Base-by-base conservation (phyloP, 371 early-diverging fungal genomes). In the Actinomortierella wolfii region DNA sequence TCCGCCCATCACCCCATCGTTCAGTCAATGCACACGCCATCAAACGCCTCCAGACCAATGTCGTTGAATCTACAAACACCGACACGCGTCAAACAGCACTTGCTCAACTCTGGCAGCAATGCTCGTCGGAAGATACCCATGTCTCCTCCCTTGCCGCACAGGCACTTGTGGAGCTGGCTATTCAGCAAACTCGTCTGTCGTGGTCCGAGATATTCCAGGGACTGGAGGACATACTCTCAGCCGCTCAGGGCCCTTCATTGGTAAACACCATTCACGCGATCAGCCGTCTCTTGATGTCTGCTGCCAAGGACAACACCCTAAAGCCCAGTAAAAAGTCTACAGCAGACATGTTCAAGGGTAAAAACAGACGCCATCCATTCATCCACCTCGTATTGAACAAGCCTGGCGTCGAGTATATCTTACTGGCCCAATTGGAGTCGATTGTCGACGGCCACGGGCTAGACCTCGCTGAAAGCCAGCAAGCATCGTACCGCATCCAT, bases 331-430 rank as follows among this genome's bases (percentile, higher is more conserved):
- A 20, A 34, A 13, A n/a, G 1, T 26, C 56, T 15, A 44, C 57
- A 39, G 56, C 47, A 24, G 17, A 47, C 42, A 54, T 59, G n/a
- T 71, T 65, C 51, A 51, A 40, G 2, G 41, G 40, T 52, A 71
- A 71, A 49, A 71, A 71, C 34, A 61, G 62, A 15, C 61, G 73
- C 39, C 73, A 71, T 21, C 73, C 73, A 14, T 65, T 61, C n/a
- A 61, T 71, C 39, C 48, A 62, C 13, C 49, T 71, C 24, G 42
- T 71, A 18, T 29, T 53, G 2, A 53, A 59, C 20, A 61, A 71
- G 24, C 18, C 58, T 1, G 45, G 52, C 8, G 59, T 62, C 6
- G 73, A 71, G 18, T 34, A 52, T 0, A 48, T 59, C 21, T 40
- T 71, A 14, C 55, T 71, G 21, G 45, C 62, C 14, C 59, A 57